Base-by-base conservation (phyloP, 768 basidiomycete species). In the Russula lepida region DNA sequence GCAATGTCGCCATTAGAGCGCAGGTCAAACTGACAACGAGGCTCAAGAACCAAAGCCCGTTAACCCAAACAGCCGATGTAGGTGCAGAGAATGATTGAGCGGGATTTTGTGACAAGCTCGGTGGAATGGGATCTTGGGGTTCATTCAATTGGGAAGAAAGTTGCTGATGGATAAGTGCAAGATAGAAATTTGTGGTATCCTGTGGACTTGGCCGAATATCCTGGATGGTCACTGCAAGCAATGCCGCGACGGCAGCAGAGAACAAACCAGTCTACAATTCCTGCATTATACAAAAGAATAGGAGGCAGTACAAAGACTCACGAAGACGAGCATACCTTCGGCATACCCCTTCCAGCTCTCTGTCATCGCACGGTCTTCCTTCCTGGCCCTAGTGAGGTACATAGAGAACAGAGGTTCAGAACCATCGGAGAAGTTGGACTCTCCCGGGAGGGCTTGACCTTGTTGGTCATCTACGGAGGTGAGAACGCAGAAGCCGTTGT, bases 1-100 rank as follows among this genome's bases (percentile, higher is more conserved):
- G 74, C 7, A 82, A 65, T 12, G 78, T 80, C 21, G 78, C 78
- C 9, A 69, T 62, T n/a, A 81, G 70, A 56, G 76, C 78, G 43
- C 76, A 74, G 4, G 71, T 71, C 13, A 82, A 70, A 61, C 77
- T 79, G 46, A 78, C 67, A 1, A 64, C 56, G 3, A 73, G 63
- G 54, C 69, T 69, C 21, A 67, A 43, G 64, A 81, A 78, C 77
- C 77, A 81, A 6, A 79, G 68, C 0, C 65, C 66, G 59, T 81
- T 81, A 32, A 71, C 63, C 64, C 74, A 75, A 28, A 77, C 60
- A 1, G 75, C 65, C 13, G 74, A 72, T 2, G 60, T 57, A 17
- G 72, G 71, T 0, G 69, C 58, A 6, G 48, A 33, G 62, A 68
- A 65, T 1, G 67, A 51, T 4, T 56, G 23, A 21, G 62, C 30